Base-by-base conservation (phyloP, 2,329 filamentous ascomycete species). In the Aspergillus transmontanensis region DNA sequence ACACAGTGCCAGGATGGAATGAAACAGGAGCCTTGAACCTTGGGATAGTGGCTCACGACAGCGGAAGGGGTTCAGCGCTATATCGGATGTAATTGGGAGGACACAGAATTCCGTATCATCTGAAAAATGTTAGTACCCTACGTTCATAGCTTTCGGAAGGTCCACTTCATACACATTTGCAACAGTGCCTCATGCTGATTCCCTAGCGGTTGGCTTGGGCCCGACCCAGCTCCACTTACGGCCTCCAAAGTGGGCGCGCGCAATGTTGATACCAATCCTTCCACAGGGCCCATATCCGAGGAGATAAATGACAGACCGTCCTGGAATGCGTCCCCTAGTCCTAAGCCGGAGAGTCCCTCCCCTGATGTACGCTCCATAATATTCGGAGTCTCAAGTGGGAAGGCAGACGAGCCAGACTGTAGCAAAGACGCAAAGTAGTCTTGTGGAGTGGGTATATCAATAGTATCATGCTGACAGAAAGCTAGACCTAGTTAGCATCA, bases 61-160 rank as follows among this genome's bases (percentile, higher is more conserved):
- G 4, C 75, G 72, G 51, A 78, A 78, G 0, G 76, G 76, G 56
- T 78, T 78, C 23, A 69, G 64, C 14, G 67, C 60, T 34, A 72
- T 73, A 59, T 77, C 76, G 11, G 67, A 65, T 0, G 75, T 78
- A 9, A 78, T 50, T 0, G 76, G 76, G 21, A 76, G 63, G 12
- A 77, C 61, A 50, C 76, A 78, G 41, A 76, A 75, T 28, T 77
- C 76, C 43, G 72, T 66, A 57, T 78, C 74, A 60, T 77, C 76
- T 77, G 55, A 43, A 23, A 41, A n/a, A 32, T 26, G 11, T 66
- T 58, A 61, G 59, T 14, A 12, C 19, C 43, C 19, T 28, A 21
- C 12, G 1, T 21, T 28, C 34, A 19, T 2, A 2, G n/a, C 14
- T 10, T 19, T 32, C 39, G 16, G 16, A 7, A 5, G 32, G 32